Evolutionary conservation across 306 rosid species (phyloP).

Genomic region (Hylodesmum podocarpum): DNA sequence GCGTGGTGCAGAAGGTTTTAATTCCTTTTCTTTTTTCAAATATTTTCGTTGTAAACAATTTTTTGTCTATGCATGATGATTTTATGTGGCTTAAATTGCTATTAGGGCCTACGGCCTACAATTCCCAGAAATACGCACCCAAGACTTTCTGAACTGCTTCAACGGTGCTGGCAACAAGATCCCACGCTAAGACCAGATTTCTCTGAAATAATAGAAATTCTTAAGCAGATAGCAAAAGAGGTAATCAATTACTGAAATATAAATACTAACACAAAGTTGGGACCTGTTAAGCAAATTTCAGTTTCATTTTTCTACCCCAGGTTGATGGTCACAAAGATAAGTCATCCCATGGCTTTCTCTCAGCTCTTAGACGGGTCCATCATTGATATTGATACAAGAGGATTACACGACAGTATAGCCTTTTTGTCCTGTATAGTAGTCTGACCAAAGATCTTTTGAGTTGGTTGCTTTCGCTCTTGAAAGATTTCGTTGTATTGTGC

Average conservation of each 20-base stretch:
- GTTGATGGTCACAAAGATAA: conserved; percentile 52
- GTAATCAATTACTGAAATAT: conserved; percentile 37
- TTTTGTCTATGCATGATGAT: conserved; percentile 1
- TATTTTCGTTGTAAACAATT: neutral
- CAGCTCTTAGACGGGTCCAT: conserved; percentile 60
- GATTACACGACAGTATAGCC: conserved; percentile 24
- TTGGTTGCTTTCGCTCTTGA: conserved; percentile 32
- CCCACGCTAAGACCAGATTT: conserved; percentile 76
- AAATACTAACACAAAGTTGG: neutral
- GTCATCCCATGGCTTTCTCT: conserved; percentile 59
- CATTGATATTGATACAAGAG: conserved; percentile 39
- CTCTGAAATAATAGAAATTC: conserved; percentile 71
- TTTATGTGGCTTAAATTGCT: conserved; percentile 31
- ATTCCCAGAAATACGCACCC: conserved; percentile 78
- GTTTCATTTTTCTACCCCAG: conserved; percentile 47
- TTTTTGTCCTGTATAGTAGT: conserved; percentile 47
- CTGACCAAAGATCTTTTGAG: conserved; percentile 35
- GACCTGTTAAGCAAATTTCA: conserved; percentile 10
- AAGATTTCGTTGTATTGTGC: conserved; percentile 22
- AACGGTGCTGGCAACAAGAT: conserved; percentile 89
- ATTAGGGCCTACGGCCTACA: conserved; percentile 76
- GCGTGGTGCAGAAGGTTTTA: conserved; percentile 95
- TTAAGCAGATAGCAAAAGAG: conserved; percentile 70
- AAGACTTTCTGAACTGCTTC: conserved; percentile 72
- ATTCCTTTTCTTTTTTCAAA: conserved; percentile 13